Conservation (phyloP, 129 eudicot species). For the Mikania micrantha region DNA sequence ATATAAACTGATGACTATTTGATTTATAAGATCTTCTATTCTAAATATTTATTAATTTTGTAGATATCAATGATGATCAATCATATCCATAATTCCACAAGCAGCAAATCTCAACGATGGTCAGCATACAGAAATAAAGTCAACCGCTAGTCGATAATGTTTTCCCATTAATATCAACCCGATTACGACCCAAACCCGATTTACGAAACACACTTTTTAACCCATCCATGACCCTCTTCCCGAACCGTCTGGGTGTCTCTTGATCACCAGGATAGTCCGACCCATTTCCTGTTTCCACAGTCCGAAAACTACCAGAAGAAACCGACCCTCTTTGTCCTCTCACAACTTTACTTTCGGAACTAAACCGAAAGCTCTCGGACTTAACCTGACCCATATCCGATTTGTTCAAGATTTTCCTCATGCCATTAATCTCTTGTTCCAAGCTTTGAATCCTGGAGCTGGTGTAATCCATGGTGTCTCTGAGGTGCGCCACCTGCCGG, state of each 20-base stretch:
- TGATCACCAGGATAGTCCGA: conserved; percentile 10
- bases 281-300: conserved; percentile 6
- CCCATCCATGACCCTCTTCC: conserved; percentile 47
- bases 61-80: no score
- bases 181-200: conserved; percentile 28
- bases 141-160: background rate
- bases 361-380: no score
- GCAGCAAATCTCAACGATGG: no score
- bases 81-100: no score
- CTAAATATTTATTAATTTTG: no score
- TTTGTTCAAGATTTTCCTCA: conserved; percentile 37
- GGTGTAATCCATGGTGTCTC: conserved; percentile 61
- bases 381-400: conserved; percentile 16
- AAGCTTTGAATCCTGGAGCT: conserved; percentile 52
- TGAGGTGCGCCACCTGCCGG: conserved; percentile 55
- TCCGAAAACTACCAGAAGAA: conserved; percentile 46
- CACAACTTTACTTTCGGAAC: conserved; percentile 51
- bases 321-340: conserved; percentile 76
- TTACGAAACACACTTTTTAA: conserved; percentile 49
- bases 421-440: conserved; percentile 65
- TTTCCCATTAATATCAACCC: background rate
- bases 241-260: conserved; percentile 23
- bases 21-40: no score
- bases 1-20: no score
- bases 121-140: background rate